Percentiles rank a stretch among this genome's conserved stretches.
phyloP scores from a whole-genome alignment of 2,329 filamentous ascomycete genomes.

The Chaetomiaceae sp. region DNA sequence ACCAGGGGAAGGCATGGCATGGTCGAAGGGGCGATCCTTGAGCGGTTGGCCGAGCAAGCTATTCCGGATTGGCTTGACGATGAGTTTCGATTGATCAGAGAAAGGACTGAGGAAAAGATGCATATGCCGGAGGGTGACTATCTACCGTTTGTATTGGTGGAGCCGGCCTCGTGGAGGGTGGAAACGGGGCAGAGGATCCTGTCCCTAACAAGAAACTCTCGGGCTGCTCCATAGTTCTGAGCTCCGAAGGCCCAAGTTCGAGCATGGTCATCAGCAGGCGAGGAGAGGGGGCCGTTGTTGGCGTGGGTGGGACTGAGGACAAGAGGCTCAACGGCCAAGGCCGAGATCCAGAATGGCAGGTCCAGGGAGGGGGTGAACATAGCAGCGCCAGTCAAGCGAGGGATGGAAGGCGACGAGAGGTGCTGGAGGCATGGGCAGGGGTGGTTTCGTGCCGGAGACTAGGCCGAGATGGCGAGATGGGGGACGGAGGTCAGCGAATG shows the following conservation, averaged over 20 bases:
- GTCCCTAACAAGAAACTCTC: constrained; percentile 14
- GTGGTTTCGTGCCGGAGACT: constrained; percentile 16
- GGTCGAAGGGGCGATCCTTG: constrained; percentile 32
- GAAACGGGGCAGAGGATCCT: constrained; percentile 24
- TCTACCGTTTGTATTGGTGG: constrained; percentile 35
- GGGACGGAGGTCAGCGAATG: constrained; percentile 19
- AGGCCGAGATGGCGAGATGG: constrained; percentile 22
- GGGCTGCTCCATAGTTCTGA: constrained; percentile 8
- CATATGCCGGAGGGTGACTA: constrained; percentile 39
- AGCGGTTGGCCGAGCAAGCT: constrained; percentile 26
- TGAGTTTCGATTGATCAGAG: constrained; percentile 34
- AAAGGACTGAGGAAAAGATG: constrained; percentile 29
- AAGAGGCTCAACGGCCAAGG: constrained; percentile 25
- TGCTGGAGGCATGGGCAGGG: constrained; percentile 13
- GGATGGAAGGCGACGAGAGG: constrained; percentile 16
- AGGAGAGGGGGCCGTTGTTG: constrained; percentile 7
- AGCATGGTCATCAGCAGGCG: constrained; percentile 20
- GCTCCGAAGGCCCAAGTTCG: constrained; percentile 4
- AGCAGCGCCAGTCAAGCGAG: constrained; percentile 15
- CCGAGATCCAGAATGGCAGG: constrained; percentile 15
- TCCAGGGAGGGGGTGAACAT: constrained; percentile 22
- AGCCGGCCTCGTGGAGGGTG: constrained; percentile 27
- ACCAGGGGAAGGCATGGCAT: constrained; percentile 26
- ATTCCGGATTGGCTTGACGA: constrained; percentile 28
- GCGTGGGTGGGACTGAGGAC: constrained; percentile 15